Evolutionary conservation across 179 eudicot species (phyloP).

Genomic region (Beta macrorhiza): DNA sequence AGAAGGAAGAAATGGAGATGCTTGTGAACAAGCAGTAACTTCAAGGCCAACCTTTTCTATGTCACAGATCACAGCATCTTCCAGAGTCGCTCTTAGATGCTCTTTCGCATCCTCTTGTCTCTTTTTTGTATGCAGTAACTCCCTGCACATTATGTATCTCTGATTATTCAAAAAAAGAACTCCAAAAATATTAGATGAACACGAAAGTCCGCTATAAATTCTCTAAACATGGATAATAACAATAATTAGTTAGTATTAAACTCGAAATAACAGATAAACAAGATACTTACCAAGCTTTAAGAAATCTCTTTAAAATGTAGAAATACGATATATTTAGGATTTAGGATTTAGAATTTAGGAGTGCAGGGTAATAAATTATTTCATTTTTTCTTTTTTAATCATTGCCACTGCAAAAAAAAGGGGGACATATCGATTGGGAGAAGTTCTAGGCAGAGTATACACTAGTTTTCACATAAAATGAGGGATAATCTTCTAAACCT

Average conservation of each 20-base stretch:
- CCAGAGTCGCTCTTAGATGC: constrained; percentile 41
- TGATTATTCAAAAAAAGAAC: neutral
- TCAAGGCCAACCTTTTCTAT: constrained; percentile 62
- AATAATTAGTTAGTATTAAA: neutral
- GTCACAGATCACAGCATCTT: constrained; percentile 60
- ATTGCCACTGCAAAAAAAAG: neutral
- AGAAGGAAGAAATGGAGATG: constrained; percentile 56
- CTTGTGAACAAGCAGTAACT: constrained; percentile 49
- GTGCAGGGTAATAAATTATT: no score
- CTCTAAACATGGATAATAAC: neutral
- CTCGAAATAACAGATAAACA: neutral
- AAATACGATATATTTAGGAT: no score
- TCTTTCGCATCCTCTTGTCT: constrained; percentile 62
- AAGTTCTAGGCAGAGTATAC: neutral
- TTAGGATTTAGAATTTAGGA: no score
- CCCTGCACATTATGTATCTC: constrained; percentile 40
- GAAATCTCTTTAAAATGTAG: neutral
- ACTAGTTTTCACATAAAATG: neutral
- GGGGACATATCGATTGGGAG: neutral
- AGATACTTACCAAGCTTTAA: neutral
- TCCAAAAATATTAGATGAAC: neutral
- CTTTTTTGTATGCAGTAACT: constrained; percentile 64
- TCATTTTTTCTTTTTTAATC: no score
- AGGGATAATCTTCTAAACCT: constrained; percentile 43
- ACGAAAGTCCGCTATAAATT: neutral